Conservation (phyloP, 2,329 filamentous ascomycete genomes). For the Pyricularia pennisetigena region DNA sequence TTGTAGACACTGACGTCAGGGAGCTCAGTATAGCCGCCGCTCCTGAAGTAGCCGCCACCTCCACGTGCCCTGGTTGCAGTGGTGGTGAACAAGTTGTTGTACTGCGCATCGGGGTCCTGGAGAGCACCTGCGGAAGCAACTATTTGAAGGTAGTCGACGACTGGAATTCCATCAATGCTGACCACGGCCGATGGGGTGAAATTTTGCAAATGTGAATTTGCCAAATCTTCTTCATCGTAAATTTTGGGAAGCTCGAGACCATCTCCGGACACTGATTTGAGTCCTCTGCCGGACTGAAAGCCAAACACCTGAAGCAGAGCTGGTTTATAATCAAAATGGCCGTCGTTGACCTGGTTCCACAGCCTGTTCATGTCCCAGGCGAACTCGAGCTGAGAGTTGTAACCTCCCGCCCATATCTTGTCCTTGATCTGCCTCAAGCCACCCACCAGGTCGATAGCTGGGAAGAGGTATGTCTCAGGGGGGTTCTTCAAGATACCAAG, state of each 20-base stretch:
- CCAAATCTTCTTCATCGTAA: conserved; percentile 31
- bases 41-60: conserved; percentile 2
- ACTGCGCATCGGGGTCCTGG: conserved; percentile 20
- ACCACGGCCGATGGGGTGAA: conserved; percentile 14
- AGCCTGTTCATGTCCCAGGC: conserved; percentile 23
- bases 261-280: conserved; percentile 30
- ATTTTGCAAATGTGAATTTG: conserved; percentile 7
- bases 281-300: conserved; percentile 16
- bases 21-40: conserved; percentile 5
- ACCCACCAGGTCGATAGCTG: conserved; percentile 20
- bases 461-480: conserved; percentile 28
- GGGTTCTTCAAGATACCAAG: conserved; percentile 28
- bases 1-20: conserved; percentile 5
- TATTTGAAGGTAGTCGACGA: conserved; percentile 27
- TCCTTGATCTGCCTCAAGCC: conserved; percentile 18
- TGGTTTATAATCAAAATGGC: conserved; percentile 19
- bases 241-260: conserved; percentile 27
- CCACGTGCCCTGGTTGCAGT: background rate
- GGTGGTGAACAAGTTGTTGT: conserved; percentile 17
- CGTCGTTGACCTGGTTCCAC: conserved; percentile 22
- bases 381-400: conserved; percentile 26
- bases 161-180: conserved; percentile 19
- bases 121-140: conserved; percentile 27
- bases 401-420: conserved; percentile 21
- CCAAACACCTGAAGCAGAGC: conserved; percentile 19